Evolutionary conservation across 805 yeast species (phyloP), one percentile per base, ranked within the genome.

Genomic region (Candida railenensis): DNA sequence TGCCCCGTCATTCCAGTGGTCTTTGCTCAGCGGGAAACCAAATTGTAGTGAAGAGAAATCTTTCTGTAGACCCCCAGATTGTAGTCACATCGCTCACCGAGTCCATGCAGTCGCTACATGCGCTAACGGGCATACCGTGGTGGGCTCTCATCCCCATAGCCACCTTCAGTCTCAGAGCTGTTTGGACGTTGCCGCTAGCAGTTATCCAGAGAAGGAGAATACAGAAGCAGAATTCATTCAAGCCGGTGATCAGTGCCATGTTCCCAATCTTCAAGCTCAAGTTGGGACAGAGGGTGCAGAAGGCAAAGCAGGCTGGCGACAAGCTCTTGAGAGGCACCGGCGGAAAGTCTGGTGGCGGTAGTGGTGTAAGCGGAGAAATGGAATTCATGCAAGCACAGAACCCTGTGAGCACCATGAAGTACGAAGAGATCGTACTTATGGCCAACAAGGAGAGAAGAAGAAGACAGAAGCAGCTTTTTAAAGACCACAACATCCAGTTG

Each of bases 141-240:
- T 81, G 88, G 74, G 78, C 80, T 0, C 66, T 89, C 34, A 85
- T 91, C 8, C 97, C 97, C 0, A 30, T 81, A 3, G 67, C 87
- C 0, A 88, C 97, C 0, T 60, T 90, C 20, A 67, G 81, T 0
- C 61, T 91, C 18, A 74, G 97, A 53, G 59, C 86, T 0, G 51
- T 73, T 1, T 71, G 87, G 62, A 91, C 97, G 0, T 59, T 89
- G 5, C 97, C 97, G 3, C 65, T 91, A 18, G 89, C 95, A 0
- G 71, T 90, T 2, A 53, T 78, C 51, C 95, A 89, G 59, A 69
- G 98, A 45, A 72, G 71, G 44, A 66, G 95, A 34, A 65, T 85
- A 8, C 84, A 80, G 47, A 83, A 79, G 50, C 97, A 91, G 63
- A 83, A 83, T 42, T 76, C 74, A 44, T 68, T 89, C 28, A 70